Percentiles rank a stretch among this genome's conserved stretches.
Conservation (phyloP, 441 rosid genomes). For the Bruguiera hainesii region DNA sequence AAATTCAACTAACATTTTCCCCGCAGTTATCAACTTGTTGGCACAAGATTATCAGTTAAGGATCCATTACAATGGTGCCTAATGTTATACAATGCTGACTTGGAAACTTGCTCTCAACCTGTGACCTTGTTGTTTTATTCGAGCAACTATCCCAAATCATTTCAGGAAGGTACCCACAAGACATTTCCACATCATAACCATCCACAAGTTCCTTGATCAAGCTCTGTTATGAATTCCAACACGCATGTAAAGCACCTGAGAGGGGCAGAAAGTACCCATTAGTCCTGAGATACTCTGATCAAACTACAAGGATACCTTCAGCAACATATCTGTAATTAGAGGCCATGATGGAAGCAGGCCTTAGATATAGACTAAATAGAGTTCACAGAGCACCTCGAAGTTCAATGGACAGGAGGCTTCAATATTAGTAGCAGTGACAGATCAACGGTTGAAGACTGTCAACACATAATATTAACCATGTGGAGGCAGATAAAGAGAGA, state of each 20-base stretch:
- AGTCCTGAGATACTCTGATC: conserved; percentile 37
- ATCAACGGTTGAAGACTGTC: conserved; percentile 1
- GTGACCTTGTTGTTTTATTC: no score
- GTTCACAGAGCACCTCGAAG: conserved; percentile 30
- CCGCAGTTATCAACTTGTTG: no score
- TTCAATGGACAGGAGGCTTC: conserved; percentile 38
- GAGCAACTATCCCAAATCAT: no score
- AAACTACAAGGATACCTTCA: conserved; percentile 35
- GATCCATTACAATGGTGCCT: no score
- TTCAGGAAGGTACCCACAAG: conserved; percentile 12
- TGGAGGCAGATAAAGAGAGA: conserved; percentile 4
- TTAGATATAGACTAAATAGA: conserved; percentile 17
- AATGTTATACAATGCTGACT: no score
- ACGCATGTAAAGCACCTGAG: conserved; percentile 24
- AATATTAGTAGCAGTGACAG: background rate
- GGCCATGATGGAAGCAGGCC: conserved; percentile 10
- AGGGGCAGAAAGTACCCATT: conserved; percentile 40
- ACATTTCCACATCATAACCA: conserved; percentile 29
- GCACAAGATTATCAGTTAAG: no score
- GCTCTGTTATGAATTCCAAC: conserved; percentile 36
- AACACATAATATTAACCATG: conserved; percentile 9
- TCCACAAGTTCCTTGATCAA: conserved; percentile 22
- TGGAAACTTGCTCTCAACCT: no score
- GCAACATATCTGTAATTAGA: conserved; percentile 28
- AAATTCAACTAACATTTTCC: no score